These are phyloP conservation scores for Limonium bicolor DNA, from an alignment of 148 eudicot genomes.

Conservation along the genomic window DNA sequence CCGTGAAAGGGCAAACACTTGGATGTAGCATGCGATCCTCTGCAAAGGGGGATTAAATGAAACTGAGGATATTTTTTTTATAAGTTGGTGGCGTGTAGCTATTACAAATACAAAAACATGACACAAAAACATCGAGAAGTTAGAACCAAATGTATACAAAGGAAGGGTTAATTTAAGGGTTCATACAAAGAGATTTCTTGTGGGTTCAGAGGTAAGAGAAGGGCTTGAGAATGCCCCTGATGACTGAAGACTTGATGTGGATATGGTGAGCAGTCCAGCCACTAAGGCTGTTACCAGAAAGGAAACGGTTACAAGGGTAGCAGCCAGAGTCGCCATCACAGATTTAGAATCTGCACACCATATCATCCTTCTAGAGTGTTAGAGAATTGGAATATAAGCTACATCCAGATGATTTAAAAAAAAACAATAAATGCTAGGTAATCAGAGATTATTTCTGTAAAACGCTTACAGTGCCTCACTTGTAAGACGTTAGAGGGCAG, in stretches of 20 bases:
- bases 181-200: constrained; percentile 75
- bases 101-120: background rate
- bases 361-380: constrained; percentile 1
- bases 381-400: background rate
- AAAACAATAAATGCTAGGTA: background rate
- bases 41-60: constrained; percentile 15
- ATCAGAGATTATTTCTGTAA: background rate
- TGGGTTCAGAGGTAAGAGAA: constrained; percentile 47
- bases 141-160: background rate
- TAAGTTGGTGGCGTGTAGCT: background rate
- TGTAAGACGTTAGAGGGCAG: constrained; percentile 61
- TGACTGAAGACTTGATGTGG: constrained; percentile 59
- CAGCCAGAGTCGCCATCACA: constrained; percentile 32
- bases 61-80: too few relatives aligned
- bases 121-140: too few relatives aligned
- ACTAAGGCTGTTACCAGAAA: constrained; percentile 45
- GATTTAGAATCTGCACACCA: constrained; percentile 79
- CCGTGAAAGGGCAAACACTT: constrained; percentile 73
- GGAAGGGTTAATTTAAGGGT: background rate
- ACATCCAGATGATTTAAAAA: background rate
- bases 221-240: constrained; percentile 43
- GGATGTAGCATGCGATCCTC: constrained; percentile 88
- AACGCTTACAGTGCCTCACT: constrained; percentile 75
- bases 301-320: constrained; percentile 48
- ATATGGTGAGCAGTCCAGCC: constrained; percentile 64